Percentiles rank a stretch among this genome's conserved stretches.
Conservation (phyloP, 108 stramenopile genomes). For the Nannochloropsis gaditana region DNA sequence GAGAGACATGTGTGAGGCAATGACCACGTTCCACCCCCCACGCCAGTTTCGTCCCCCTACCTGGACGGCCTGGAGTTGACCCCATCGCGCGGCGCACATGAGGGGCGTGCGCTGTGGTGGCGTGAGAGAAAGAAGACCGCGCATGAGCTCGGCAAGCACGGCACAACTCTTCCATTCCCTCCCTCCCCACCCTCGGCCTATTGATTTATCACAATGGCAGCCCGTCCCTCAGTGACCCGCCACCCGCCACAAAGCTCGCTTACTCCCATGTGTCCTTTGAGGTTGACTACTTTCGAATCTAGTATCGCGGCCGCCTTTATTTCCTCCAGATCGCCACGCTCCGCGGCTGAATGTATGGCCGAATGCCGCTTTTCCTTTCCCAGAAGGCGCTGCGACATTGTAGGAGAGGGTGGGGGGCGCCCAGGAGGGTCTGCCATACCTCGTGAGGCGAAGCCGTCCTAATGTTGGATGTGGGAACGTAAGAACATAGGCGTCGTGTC, state of each 20-base stretch:
- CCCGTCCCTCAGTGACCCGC: too few relatives aligned
- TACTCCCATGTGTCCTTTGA: constrained; percentile 16
- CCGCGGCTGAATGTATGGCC: not conserved
- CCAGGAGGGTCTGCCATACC: not conserved
- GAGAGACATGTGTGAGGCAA: not conserved
- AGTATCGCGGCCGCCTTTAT: not conserved
- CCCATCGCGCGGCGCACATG: constrained; percentile 12
- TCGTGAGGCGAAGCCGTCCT: not conserved
- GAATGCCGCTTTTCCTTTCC: not conserved
- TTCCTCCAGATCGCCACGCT: constrained; percentile 15
- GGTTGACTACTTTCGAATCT: not conserved
- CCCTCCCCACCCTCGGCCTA: not conserved
- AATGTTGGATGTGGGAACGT: too few relatives aligned
- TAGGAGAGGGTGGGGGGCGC: not conserved
- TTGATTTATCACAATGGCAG: not conserved
- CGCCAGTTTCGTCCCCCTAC: not conserved
- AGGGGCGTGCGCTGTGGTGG: not conserved
- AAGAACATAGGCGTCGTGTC: too few relatives aligned
- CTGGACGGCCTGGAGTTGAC: not conserved
- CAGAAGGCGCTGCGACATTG: not conserved
- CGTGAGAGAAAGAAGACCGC: not conserved
- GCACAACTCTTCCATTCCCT: not conserved
- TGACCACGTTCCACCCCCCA: too few relatives aligned
- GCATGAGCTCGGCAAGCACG: not conserved
- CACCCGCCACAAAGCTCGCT: not conserved